phyloP scores from a whole-genome alignment of 1,139 yeast species.

The Taiozyma sp. region DNA sequence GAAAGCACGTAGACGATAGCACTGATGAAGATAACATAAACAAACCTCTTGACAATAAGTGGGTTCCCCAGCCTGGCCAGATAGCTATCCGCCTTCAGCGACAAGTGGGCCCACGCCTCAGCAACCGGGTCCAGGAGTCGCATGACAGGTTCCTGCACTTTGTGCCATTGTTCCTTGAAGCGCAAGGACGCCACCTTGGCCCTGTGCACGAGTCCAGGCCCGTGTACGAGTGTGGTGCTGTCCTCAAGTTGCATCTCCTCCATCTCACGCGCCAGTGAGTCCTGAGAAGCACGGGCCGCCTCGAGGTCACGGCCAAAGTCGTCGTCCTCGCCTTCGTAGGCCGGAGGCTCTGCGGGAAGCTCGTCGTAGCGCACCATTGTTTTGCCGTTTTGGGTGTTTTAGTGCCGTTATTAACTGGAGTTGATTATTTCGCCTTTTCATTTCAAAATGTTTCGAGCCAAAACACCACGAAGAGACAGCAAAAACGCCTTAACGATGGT shows the following conservation, averaged over 20 bases:
- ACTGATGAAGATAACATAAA: slow-evolving; percentile 64
- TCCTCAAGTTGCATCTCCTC: slow-evolving; percentile 41
- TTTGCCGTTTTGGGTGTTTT: neutral
- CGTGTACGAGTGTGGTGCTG: slow-evolving; percentile 4
- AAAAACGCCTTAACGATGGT: neutral
- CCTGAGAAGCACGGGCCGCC: slow-evolving; percentile 3
- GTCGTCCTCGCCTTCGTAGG: slow-evolving; percentile 1
- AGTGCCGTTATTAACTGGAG: no score
- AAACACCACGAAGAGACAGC: no score
- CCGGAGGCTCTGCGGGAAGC: slow-evolving; percentile 15
- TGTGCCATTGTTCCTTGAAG: slow-evolving; percentile 27
- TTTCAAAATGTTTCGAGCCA: neutral
- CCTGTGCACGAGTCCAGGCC: slow-evolving; percentile 2
- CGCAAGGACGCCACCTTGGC: slow-evolving; percentile 14
- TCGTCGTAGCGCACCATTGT: slow-evolving; percentile 7
- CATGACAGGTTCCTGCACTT: slow-evolving; percentile 41
- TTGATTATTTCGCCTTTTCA: no score
- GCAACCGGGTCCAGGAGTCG: slow-evolving; percentile 59
- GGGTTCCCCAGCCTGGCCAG: slow-evolving; percentile 78
- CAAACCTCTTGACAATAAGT: slow-evolving; percentile 67
- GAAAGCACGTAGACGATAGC: slow-evolving; percentile 51
- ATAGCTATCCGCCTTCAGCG: slow-evolving; percentile 45
- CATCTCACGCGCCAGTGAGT: slow-evolving; percentile 17
- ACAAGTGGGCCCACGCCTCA: slow-evolving; percentile 44
- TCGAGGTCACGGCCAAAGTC: neutral